Evolutionary conservation across 805 yeast genomes (phyloP).

Genomic region (Myxozyma mucilagina): DNA sequence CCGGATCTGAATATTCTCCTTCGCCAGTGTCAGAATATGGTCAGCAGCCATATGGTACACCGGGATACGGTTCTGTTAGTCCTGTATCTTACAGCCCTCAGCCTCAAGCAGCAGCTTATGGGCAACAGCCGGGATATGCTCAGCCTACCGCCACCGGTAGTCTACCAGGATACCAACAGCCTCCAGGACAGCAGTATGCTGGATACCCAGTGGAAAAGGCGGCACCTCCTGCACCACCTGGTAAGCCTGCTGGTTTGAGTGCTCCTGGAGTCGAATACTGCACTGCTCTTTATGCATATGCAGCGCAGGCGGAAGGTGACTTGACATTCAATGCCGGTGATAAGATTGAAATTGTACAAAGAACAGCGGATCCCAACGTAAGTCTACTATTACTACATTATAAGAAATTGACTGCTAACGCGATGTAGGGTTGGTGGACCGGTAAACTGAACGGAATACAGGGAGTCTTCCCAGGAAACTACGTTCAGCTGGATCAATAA

Average conservation of each 20-base stretch:
- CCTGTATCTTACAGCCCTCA: conserved; percentile 2
- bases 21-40: not conserved
- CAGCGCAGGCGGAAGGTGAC: conserved; percentile 93
- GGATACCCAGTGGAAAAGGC: conserved; percentile 26
- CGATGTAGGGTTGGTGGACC: conserved; percentile 87
- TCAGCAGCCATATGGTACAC: not conserved
- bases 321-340: conserved; percentile 85
- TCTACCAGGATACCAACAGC: conserved; percentile 14
- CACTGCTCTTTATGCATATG: conserved; percentile 86
- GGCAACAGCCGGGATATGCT: conserved; percentile 13
- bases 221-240: conserved; percentile 38
- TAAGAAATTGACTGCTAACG: not conserved
- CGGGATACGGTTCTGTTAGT: conserved; percentile 4
- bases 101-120: conserved; percentile 1
- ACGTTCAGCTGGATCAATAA: conserved; percentile 62
- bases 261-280: conserved; percentile 51
- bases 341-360: conserved; percentile 75
- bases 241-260: conserved; percentile 35
- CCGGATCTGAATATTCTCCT: conserved; percentile 4
- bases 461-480: conserved; percentile 96
- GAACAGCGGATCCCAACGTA: conserved; percentile 70
- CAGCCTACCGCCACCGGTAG: conserved; percentile 13
- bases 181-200: conserved; percentile 11
- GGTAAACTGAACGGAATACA: conserved; percentile 80
- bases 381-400: not conserved